phyloP scores from a whole-genome alignment of 768 basidiomycete genomes.

The Ramaria sp. region DNA sequence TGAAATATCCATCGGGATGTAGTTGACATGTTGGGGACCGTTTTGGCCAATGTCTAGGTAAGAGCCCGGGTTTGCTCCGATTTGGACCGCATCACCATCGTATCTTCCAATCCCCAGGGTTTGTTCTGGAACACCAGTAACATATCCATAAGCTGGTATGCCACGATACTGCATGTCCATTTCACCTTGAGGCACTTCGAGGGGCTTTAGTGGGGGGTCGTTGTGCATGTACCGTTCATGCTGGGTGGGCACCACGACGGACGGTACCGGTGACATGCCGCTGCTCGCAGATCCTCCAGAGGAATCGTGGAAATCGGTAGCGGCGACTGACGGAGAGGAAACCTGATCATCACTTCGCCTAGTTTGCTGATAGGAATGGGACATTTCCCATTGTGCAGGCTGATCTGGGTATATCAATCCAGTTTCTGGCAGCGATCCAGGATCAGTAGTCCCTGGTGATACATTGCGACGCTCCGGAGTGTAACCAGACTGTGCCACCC shows the following conservation, averaged over 20 bases:
- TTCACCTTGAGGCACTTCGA: neutral
- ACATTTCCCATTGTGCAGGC: neutral
- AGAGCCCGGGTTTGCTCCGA: neutral
- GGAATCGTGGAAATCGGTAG: neutral
- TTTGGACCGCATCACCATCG: neutral
- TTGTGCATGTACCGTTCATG: neutral
- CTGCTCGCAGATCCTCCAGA: conserved; percentile 5
- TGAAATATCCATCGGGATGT: conserved; percentile 5
- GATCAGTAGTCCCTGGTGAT: conserved; percentile 4
- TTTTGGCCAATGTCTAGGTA: neutral
- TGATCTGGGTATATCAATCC: neutral
- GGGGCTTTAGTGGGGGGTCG: neutral
- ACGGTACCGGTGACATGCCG: conserved; percentile 6
- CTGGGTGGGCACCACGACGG: neutral
- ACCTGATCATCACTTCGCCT: neutral
- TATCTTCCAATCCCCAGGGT: neutral
- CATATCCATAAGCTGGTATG: conserved; percentile 4
- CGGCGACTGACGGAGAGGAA: neutral
- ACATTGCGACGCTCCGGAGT: neutral
- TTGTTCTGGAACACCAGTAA: neutral
- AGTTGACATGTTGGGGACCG: neutral
- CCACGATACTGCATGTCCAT: neutral
- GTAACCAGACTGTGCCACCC: neutral
- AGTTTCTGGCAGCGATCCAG: conserved; percentile 4
- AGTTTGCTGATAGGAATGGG: neutral